Conservation (phyloP, 2,329 filamentous ascomycete genomes). For the Talaromyces sp. region DNA sequence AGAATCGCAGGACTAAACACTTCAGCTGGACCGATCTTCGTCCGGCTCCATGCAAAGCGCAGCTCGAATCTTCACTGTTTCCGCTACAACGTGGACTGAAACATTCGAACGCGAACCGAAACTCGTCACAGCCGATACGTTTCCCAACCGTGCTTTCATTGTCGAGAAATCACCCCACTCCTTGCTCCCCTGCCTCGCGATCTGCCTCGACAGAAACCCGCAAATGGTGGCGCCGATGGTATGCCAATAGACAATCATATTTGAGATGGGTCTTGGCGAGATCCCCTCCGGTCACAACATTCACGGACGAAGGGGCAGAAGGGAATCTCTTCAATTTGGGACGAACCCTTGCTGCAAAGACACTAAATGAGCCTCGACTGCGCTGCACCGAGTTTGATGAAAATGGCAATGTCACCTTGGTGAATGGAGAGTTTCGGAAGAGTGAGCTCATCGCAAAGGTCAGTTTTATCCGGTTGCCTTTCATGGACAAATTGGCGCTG, state of each 20-base stretch:
- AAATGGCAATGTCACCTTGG: conserved; percentile 82
- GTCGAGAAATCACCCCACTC: conserved; percentile 5
- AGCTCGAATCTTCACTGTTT: conserved; percentile 28
- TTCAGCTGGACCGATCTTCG: conserved; percentile 20
- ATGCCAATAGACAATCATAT: conserved; percentile 17
- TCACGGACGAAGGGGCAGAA: conserved; percentile 57
- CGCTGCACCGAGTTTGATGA: conserved; percentile 95
- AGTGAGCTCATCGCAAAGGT: conserved; percentile 94
- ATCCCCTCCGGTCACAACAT: conserved; percentile 48
- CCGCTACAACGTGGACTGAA: conserved; percentile 14
- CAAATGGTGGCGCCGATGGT: conserved; percentile 29
- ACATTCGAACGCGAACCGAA: background rate
- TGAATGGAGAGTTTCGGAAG: conserved; percentile 96
- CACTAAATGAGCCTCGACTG: conserved; percentile 76
- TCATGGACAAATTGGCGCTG: conserved; percentile 13
- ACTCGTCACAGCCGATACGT: conserved; percentile 1
- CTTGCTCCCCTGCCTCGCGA: conserved; percentile 18
- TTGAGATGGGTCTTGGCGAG: conserved; percentile 18
- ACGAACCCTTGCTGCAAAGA: conserved; percentile 67
- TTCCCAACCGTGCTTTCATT: background rate
- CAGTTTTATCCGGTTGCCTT: conserved; percentile 19
- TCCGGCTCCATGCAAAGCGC: conserved; percentile 18
- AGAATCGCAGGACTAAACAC: conserved; percentile 11
- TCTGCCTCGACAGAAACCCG: conserved; percentile 28
- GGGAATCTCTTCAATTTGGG: conserved; percentile 64